Conservation (phyloP, 306 rosid genomes). For the Dryas octopetala region DNA sequence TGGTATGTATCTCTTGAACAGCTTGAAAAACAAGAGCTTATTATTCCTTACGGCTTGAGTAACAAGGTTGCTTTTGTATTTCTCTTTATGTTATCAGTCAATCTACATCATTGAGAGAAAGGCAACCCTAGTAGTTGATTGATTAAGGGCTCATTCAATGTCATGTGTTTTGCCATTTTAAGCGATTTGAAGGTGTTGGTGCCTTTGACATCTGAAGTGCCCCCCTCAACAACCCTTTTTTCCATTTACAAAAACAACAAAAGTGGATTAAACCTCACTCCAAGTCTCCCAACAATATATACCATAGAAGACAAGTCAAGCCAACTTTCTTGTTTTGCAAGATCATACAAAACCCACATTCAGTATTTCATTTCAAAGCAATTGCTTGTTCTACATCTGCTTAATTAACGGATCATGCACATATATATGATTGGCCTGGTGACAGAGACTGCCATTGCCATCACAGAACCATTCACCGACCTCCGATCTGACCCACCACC, state of each 20-base stretch:
- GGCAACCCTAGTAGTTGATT: neutral
- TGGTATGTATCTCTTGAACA: too few species aligned
- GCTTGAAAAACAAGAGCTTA: too few species aligned
- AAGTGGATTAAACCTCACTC: slow-evolving; percentile 3
- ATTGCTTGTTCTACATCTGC: neutral
- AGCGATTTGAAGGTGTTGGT: neutral
- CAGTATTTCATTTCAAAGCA: neutral
- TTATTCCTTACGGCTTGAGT: too few species aligned
- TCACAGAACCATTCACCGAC: slow-evolving; percentile 1
- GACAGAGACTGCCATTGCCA: slow-evolving; percentile 7
- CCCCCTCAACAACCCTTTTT: slow-evolving; percentile 17
- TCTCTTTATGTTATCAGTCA: too few species aligned
- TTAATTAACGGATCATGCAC: neutral
- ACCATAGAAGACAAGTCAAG: neutral
- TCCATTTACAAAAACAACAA: neutral
- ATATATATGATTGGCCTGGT: neutral
- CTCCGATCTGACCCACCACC: slow-evolving; percentile 21
- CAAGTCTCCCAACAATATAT: neutral
- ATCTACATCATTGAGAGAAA: too few species aligned
- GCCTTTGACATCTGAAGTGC: neutral
- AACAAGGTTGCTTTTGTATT: neutral
- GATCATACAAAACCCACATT: neutral
- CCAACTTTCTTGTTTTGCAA: slow-evolving; percentile 13
- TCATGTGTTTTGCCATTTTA: neutral
- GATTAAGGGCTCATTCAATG: neutral